These are phyloP conservation scores for Sporothrix protearum DNA, from an alignment of 2,329 filamentous ascomycete species.

Conservation along the genomic window DNA sequence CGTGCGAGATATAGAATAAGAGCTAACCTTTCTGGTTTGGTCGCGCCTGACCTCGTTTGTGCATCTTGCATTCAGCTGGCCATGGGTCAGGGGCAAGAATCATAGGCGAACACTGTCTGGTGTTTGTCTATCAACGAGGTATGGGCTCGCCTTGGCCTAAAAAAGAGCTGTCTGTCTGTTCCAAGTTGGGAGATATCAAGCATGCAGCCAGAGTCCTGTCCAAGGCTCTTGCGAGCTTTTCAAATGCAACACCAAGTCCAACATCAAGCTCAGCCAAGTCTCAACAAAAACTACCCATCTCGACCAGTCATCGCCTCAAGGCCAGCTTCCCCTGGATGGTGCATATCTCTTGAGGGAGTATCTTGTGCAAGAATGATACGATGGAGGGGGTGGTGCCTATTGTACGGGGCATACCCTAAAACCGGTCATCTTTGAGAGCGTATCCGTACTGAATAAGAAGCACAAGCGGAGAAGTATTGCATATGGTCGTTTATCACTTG, in stretches of 20 bases:
- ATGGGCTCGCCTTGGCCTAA: not conserved
- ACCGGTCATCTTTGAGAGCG: not conserved
- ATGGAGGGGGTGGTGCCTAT: not conserved
- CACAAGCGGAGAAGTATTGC: not conserved
- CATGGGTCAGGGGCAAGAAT: constrained; percentile 9
- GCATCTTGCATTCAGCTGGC: constrained; percentile 18
- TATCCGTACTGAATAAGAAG: not conserved
- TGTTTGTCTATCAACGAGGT: too few species aligned
- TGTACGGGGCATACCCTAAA: not conserved
- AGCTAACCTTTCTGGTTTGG: not conserved
- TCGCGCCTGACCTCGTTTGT: not conserved
- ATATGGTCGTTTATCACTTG: not conserved
- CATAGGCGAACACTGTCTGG: not conserved
- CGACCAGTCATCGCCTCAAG: not conserved
- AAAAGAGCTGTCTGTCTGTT: not conserved
- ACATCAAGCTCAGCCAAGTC: not conserved
- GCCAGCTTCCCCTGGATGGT: constrained; percentile 4
- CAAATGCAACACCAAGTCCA: not conserved
- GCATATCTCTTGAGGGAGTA: not conserved
- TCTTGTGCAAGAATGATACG: not conserved
- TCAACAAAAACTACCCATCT: not conserved
- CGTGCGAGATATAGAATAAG: not conserved
- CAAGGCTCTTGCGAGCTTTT: not conserved
- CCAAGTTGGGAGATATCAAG: not conserved
- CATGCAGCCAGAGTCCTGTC: not conserved